Evolutionary conservation across 192 early-diverging fungal species (phyloP).

Genomic region (Chytriomyces confervae): DNA sequence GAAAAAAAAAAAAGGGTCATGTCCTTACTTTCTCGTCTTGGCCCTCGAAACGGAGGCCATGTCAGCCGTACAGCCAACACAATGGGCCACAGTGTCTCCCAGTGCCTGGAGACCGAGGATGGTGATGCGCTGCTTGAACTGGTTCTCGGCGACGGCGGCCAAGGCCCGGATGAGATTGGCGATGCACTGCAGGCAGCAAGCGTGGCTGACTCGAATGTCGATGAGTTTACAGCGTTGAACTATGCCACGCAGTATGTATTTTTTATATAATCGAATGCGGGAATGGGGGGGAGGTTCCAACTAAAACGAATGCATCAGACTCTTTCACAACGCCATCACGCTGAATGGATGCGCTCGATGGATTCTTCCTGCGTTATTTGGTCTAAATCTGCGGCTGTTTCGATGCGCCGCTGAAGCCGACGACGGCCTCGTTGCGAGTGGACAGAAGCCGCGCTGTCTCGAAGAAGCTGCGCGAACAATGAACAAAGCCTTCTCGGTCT

Average conservation of each 20-base stretch:
- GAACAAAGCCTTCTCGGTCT: conserved; percentile 88
- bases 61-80: not conserved
- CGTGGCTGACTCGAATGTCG: not conserved
- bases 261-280: not conserved
- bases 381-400: conserved; percentile 65
- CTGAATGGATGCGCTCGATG: conserved; percentile 33
- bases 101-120: not conserved
- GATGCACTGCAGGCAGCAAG: not conserved
- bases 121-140: not conserved
- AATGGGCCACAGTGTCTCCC: not conserved
- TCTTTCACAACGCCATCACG: no score
- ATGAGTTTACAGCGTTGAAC: not conserved
- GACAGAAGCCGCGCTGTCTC: conserved; percentile 61
- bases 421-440: conserved; percentile 38
- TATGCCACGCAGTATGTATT: not conserved
- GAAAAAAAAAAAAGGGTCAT: not conserved
- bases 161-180: not conserved
- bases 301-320: no score
- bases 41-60: not conserved
- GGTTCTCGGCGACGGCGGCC: not conserved
- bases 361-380: conserved; percentile 67
- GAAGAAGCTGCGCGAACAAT: conserved; percentile 87
- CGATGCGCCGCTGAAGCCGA: conserved; percentile 55
- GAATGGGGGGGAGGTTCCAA: not conserved
- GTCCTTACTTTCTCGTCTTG: not conserved